Conservation (phyloP, 2,329 filamentous ascomycete species). For the Thielaviopsis musarum region DNA sequence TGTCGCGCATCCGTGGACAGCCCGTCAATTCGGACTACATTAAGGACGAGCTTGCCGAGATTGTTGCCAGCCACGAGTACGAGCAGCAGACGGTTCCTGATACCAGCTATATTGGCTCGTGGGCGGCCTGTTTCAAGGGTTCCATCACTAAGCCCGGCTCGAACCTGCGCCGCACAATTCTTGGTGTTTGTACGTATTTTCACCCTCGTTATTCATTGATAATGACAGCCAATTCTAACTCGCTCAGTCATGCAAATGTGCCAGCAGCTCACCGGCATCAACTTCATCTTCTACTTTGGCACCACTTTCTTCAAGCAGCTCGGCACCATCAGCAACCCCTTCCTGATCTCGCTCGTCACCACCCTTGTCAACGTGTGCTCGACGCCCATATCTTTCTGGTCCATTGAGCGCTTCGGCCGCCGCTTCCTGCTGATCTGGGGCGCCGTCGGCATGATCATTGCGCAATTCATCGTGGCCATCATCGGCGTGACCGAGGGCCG, state of each 20-base stretch:
- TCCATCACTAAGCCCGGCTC: slow-evolving; percentile 44
- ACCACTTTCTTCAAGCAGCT: slow-evolving; percentile 70
- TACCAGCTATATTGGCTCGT: slow-evolving; percentile 47
- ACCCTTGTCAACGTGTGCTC: slow-evolving; percentile 77
- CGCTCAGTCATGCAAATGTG: slow-evolving; percentile 33
- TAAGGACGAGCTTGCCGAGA: slow-evolving; percentile 64
- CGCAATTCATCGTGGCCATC: slow-evolving; percentile 76
- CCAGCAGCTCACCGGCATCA: slow-evolving; percentile 62
- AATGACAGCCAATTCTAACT: slow-evolving; percentile 16
- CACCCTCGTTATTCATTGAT: neutral
- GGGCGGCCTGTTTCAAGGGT: slow-evolving; percentile 52
- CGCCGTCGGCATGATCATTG: slow-evolving; percentile 66
- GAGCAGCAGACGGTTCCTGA: slow-evolving; percentile 54
- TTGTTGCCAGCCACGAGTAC: slow-evolving; percentile 78
- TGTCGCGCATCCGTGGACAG: slow-evolving; percentile 59
- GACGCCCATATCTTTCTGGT: slow-evolving; percentile 76
- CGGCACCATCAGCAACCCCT: slow-evolving; percentile 58
- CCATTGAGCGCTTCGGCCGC: slow-evolving; percentile 67
- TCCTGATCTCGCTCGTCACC: slow-evolving; percentile 72
- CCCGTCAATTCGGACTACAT: slow-evolving; percentile 56
- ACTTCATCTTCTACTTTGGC: slow-evolving; percentile 84
- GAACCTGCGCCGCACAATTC: slow-evolving; percentile 53
- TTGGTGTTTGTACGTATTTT: slow-evolving; percentile 37
- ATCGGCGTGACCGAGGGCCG: slow-evolving; percentile 46
- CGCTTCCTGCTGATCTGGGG: slow-evolving; percentile 65